Evolutionary conservation across 768 basidiomycete genomes (phyloP), one percentile per base, ranked within the genome.

Genomic region (Suillus subluteus): DNA sequence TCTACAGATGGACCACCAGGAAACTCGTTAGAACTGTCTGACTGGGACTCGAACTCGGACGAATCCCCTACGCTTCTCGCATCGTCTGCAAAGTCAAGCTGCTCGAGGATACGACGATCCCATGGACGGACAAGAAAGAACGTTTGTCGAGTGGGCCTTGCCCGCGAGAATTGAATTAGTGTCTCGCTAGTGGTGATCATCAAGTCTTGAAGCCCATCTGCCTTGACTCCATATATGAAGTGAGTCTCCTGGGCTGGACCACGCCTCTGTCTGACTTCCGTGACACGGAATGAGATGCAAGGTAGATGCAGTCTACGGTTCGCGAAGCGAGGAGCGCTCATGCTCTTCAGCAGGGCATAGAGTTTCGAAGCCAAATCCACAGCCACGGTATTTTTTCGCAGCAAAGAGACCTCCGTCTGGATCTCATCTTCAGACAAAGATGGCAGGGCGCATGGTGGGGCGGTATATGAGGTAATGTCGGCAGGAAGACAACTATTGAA

Each of bases 401-500:
- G 18, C 4, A 16, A 55, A 32, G 9, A 32, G 9, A 32, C 18
- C 30, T 18, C 16, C 6, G 18, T 21, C 54, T 55, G 54, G 16
- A 55, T 55, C 2, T 55, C 54, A 32, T 32, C 2, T 23, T 50
- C 54, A 55, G 30, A 55, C 54, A 55, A 55, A 55, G 18, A 55
- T 32, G 30, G 18, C 2, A 21, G 18, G 54, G 54, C 16, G 30
- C 9, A 55, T 55, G 54, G 16, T 7, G 16, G 30, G 30, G 54
- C 16, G 1, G 16, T 8, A 6, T 32, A 55, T 55, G 54, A 55
- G 18, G 54, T 18, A 32, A 55, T 55, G 16, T 55, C 54, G 0
- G 54, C 54, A 18, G 54, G 54, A 21, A 55, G 54, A 55, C 54
- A 55, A 21, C 54, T 55, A 18, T 55, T 55, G 30, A 55, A 55